phyloP scores from a whole-genome alignment of 1,139 yeast genomes.

The Candida tetrigidarum region DNA sequence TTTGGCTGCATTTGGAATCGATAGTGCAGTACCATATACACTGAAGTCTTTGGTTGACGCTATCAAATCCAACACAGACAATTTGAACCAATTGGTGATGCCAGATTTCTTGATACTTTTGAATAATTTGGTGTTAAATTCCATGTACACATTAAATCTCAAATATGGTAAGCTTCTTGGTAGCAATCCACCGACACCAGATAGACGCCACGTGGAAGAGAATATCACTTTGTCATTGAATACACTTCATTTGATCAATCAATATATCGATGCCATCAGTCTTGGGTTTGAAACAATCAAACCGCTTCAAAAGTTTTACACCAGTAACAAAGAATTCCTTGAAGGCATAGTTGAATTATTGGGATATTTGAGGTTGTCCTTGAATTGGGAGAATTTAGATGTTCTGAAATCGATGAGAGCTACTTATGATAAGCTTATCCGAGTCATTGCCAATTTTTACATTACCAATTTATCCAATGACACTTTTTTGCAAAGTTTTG shows the following conservation, averaged over 20 bases:
- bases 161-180: constrained; percentile 40
- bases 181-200: constrained; percentile 43
- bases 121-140: constrained; percentile 43
- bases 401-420: constrained; percentile 23
- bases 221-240: constrained; percentile 32
- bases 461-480: constrained; percentile 30
- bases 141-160: constrained; percentile 36
- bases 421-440: constrained; percentile 28
- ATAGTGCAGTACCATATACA: constrained; percentile 16
- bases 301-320: constrained; percentile 28
- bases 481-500: constrained; percentile 26
- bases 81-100: constrained; percentile 28
- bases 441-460: constrained; percentile 34
- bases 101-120: constrained; percentile 46
- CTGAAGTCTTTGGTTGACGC: constrained; percentile 13
- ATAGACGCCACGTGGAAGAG: constrained; percentile 16
- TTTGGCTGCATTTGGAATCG: constrained; percentile 46
- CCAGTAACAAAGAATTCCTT: constrained; percentile 36
- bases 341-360: constrained; percentile 46
- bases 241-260: constrained; percentile 39
- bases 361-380: constrained; percentile 35
- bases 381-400: constrained; percentile 28
- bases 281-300: constrained; percentile 31
- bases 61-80: constrained; percentile 15
- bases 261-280: constrained; percentile 35